A percentile compares a stretch with the other conserved stretches of the same genome.
These are phyloP conservation scores for Megacollybia marginata DNA, from an alignment of 768 basidiomycete genomes.

Conservation along the genomic window DNA sequence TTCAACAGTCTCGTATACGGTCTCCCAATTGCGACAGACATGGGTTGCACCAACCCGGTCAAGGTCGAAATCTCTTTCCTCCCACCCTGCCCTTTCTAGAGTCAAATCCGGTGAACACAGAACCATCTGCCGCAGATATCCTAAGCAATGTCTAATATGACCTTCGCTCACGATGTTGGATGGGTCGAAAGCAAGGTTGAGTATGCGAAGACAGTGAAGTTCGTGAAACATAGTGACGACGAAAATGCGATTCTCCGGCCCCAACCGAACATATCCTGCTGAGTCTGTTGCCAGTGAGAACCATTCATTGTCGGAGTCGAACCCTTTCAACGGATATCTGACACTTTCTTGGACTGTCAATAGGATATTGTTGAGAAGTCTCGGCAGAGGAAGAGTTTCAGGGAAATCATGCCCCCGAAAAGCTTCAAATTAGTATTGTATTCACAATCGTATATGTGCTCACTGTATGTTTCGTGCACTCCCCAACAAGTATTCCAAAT, in stretches of 20 bases:
- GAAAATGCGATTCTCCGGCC: constrained; percentile 1
- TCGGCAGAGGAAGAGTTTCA: background rate
- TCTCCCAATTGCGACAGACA: constrained; percentile 34
- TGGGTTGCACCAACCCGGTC: constrained; percentile 30
- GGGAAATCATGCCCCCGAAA: background rate
- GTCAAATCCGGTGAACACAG: constrained; percentile 42
- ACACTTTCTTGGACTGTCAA: constrained; percentile 1
- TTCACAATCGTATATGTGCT: background rate
- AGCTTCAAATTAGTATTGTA: background rate
- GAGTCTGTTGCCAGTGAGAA: background rate
- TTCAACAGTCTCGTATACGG: constrained; percentile 24
- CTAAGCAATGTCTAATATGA: constrained; percentile 37
- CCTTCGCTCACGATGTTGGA: constrained; percentile 7
- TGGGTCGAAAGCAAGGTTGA: constrained; percentile 18
- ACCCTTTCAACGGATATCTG: background rate
- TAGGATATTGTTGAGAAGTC: background rate
- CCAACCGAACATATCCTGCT: constrained; percentile 1
- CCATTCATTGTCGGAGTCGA: constrained; percentile 1
- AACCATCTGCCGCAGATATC: constrained; percentile 37
- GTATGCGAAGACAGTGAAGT: constrained; percentile 31
- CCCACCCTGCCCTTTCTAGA: constrained; percentile 37
- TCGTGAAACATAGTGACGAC: constrained; percentile 5
- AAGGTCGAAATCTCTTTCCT: constrained; percentile 23
- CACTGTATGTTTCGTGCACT: too few species aligned
- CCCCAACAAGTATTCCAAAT: too few species aligned